Conservation (phyloP, 805 yeast genomes). For the Saccharomycopsis guyanensis region DNA sequence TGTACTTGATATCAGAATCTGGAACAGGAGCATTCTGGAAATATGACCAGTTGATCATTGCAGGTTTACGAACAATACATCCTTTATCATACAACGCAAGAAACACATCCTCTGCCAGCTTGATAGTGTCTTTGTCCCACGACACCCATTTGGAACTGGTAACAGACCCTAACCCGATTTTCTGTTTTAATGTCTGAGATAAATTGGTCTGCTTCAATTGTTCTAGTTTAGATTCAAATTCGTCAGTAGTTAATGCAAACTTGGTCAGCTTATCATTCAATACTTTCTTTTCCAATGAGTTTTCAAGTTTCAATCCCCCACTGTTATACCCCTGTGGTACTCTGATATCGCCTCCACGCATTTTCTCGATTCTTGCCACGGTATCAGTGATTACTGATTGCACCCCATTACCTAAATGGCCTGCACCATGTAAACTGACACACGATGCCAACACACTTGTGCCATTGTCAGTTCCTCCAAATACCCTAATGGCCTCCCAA, state of each 20-base stretch:
- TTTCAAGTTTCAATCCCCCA: conserved; percentile 97
- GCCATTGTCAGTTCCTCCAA: too few species aligned
- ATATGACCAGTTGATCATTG: conserved; percentile 95
- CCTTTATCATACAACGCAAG: conserved; percentile 90
- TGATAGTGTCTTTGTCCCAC: neutral
- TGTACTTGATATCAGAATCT: conserved; percentile 92
- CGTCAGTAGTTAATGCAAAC: neutral
- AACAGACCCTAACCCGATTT: conserved; percentile 85
- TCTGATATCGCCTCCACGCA: conserved; percentile 54
- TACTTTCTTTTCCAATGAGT: conserved; percentile 96
- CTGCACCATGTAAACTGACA: conserved; percentile 92
- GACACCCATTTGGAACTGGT: conserved; percentile 77
- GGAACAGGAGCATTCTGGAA: conserved; percentile 90
- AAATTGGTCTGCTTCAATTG: conserved; percentile 96
- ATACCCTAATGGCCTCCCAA: conserved; percentile 89
- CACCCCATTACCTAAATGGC: conserved; percentile 96
- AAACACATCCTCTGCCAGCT: conserved; percentile 32
- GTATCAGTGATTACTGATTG: conserved; percentile 95
- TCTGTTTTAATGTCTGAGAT: conserved; percentile 70
- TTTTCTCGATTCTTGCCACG: conserved; percentile 79
- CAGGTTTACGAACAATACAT: conserved; percentile 81
- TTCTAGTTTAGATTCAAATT: conserved; percentile 78
- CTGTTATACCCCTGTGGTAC: conserved; percentile 72
- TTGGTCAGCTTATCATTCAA: conserved; percentile 56
- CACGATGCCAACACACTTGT: conserved; percentile 85